Conservation (phyloP, 768 basidiomycete genomes). For the Xerocomellus dryophilus region DNA sequence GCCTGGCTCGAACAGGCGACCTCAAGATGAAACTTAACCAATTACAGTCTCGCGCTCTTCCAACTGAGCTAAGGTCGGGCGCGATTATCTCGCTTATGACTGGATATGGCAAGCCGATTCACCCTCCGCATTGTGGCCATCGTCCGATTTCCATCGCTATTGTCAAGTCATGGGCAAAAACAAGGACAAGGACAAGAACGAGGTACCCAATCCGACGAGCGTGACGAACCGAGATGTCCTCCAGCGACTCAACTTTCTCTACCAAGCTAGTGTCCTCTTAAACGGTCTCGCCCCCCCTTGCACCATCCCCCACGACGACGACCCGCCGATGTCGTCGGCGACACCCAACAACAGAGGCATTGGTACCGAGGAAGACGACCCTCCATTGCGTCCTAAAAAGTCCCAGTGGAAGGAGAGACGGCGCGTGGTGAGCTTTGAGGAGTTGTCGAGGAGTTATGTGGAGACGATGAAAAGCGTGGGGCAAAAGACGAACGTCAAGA, state of each 20-base stretch:
- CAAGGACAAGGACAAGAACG: conserved; percentile 57
- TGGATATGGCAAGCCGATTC: not conserved
- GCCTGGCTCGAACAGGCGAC: conserved; percentile 44
- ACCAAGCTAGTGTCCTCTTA: conserved; percentile 73
- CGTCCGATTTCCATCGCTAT: not conserved
- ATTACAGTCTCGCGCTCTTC: conserved; percentile 50
- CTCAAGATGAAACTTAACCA: conserved; percentile 37
- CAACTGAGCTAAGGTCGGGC: conserved; percentile 41
- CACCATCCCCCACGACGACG: not conserved
- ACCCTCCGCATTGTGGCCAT: not conserved
- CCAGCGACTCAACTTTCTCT: conserved; percentile 82
- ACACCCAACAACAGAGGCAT: not conserved
- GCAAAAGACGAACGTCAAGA: conserved; percentile 71
- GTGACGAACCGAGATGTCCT: conserved; percentile 71
- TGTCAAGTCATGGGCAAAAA: conserved; percentile 58
- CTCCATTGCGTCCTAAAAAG: not conserved
- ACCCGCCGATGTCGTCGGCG: not conserved
- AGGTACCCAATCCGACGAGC: conserved; percentile 53
- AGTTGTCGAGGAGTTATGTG: conserved; percentile 65
- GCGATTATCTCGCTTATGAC: not conserved
- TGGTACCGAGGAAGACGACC: not conserved
- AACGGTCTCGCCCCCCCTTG: conserved; percentile 33
- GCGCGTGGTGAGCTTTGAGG: conserved; percentile 35
- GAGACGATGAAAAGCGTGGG: conserved; percentile 67
- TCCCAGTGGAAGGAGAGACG: conserved; percentile 19